Percentiles rank a stretch among this genome's conserved stretches.
phyloP scores from a whole-genome alignment of 805 yeast species.

The Candida peoriensis region DNA sequence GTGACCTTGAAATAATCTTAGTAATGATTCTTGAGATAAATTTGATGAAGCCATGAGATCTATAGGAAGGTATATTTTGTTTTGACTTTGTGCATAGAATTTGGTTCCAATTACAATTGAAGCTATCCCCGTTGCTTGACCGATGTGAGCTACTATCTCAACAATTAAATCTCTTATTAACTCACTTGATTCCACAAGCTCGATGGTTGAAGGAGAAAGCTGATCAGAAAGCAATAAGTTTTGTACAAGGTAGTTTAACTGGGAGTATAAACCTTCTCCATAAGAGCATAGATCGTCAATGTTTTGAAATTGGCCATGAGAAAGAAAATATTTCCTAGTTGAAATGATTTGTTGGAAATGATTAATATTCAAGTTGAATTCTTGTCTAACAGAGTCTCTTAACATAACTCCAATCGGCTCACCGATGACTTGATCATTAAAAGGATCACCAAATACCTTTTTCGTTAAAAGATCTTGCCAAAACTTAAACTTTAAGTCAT shows the following conservation, averaged over 20 bases:
- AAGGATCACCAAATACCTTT: constrained; percentile 36
- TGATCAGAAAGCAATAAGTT: constrained; percentile 51
- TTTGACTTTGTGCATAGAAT: constrained; percentile 45
- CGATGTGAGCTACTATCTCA: constrained; percentile 73
- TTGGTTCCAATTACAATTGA: constrained; percentile 55
- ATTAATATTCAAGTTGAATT: constrained; percentile 44
- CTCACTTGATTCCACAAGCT: constrained; percentile 41
- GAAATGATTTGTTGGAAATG: constrained; percentile 57
- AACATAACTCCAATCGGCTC: constrained; percentile 66
- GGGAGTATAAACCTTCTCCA: constrained; percentile 79
- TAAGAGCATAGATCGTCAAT: constrained; percentile 60
- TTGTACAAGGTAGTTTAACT: constrained; percentile 62
- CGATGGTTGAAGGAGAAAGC: constrained; percentile 50
- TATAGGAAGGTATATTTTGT: constrained; percentile 51
- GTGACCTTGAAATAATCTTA: constrained; percentile 37
- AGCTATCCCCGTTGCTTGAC: constrained; percentile 74
- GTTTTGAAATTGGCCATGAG: constrained; percentile 39
- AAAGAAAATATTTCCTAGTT: constrained; percentile 50
- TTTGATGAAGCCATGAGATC: constrained; percentile 49
- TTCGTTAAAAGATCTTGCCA: constrained; percentile 63
- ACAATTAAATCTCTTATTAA: constrained; percentile 39
- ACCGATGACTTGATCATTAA: constrained; percentile 35
- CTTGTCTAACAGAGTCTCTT: constrained; percentile 45
- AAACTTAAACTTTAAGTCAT: constrained; percentile 55
- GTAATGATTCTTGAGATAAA: constrained; percentile 59